Evolutionary conservation across 768 basidiomycete genomes (phyloP).

Genomic region (Lentinula guzmanii): DNA sequence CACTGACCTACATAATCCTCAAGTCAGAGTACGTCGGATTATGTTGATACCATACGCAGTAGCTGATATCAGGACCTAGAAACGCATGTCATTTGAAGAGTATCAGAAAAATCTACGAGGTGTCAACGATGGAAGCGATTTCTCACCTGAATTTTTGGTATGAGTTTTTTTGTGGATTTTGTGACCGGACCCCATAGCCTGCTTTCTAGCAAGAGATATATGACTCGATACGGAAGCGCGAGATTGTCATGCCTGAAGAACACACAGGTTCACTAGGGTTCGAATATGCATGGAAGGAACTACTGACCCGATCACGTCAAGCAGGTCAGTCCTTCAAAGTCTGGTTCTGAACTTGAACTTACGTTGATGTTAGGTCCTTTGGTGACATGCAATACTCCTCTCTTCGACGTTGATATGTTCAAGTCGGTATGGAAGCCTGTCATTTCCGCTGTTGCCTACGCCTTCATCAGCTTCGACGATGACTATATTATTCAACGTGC

Average conservation of each 20-base stretch:
- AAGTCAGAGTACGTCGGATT: conserved; percentile 61
- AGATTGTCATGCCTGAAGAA: conserved; percentile 97
- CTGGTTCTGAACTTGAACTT: conserved; percentile 3
- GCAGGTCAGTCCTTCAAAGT: conserved; percentile 44
- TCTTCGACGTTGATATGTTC: conserved; percentile 93
- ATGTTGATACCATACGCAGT: conserved; percentile 3
- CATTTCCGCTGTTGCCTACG: conserved; percentile 91
- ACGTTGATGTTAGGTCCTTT: conserved; percentile 41
- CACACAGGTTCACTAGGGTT: conserved; percentile 96
- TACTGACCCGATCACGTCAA: conserved; percentile 74
- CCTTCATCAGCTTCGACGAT: conserved; percentile 94
- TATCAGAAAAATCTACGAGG: conserved; percentile 90
- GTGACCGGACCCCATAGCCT: neutral
- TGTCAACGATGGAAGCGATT: conserved; percentile 82
- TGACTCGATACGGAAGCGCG: conserved; percentile 88
- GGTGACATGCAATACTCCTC: conserved; percentile 71
- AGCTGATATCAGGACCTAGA: conserved; percentile 39
- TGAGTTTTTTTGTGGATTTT: conserved; percentile 12
- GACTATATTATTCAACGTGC: conserved; percentile 94
- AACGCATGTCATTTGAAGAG: conserved; percentile 95
- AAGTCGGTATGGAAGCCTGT: conserved; percentile 87
- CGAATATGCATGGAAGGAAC: conserved; percentile 98
- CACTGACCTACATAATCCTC: conserved; percentile 94
- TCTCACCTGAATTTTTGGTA: conserved; percentile 82
- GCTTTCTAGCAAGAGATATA: conserved; percentile 72